A percentile compares a stretch with the other conserved stretches of the same genome.
Evolutionary conservation across 371 early-diverging fungal species (phyloP).

Genomic region (Saksenaea oblongispora): DNA sequence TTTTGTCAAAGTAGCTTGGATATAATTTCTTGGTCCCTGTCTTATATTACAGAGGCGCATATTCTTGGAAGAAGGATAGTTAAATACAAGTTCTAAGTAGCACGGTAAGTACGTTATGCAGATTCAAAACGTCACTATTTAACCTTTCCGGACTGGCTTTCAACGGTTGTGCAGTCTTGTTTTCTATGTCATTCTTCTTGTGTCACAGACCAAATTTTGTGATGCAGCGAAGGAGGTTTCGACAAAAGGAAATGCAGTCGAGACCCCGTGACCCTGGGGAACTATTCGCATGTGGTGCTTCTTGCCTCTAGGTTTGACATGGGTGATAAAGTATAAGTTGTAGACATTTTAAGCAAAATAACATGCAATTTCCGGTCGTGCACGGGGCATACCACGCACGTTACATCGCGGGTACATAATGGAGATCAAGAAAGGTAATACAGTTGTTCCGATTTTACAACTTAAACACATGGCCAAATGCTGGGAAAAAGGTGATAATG

Average conservation of each 20-base stretch:
- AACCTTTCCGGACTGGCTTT: no score
- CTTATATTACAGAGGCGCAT: no score
- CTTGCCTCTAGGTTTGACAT: not conserved
- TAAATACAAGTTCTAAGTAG: no score
- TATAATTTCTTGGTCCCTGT: no score
- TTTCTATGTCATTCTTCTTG: no score
- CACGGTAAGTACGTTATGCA: no score
- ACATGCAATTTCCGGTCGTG: not conserved
- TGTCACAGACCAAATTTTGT: no score
- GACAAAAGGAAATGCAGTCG: not conserved
- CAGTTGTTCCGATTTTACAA: not conserved
- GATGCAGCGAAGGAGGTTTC: no score
- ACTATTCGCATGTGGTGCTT: not conserved
- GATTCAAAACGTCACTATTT: no score
- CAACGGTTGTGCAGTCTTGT: no score
- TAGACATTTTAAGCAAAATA: not conserved
- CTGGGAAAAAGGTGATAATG: not conserved
- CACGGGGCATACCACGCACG: slow-evolving; percentile 5
- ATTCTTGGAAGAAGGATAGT: no score
- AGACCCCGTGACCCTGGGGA: not conserved
- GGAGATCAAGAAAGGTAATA: slow-evolving; percentile 2
- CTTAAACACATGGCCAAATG: not conserved
- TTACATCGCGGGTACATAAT: not conserved
- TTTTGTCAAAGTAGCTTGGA: no score
- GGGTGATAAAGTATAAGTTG: not conserved